Base-by-base conservation (phyloP, 768 basidiomycete species). In the Naganishia vishniacii region DNA sequence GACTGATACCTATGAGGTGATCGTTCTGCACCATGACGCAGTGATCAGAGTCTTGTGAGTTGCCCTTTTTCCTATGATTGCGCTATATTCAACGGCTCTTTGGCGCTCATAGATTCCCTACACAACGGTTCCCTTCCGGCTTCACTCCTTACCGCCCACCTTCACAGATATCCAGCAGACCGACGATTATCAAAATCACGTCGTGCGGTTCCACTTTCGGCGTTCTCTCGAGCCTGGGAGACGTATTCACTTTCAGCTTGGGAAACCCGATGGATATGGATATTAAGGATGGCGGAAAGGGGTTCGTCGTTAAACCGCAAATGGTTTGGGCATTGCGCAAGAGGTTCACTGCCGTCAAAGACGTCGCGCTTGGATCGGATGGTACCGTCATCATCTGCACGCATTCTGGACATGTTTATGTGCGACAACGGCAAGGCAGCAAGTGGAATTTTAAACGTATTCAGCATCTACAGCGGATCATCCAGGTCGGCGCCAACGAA, bases 331-430 rank as follows among this genome's bases (percentile, higher is more conserved):
- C 89, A 0, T 78, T 94, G 56, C 80, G 88, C 66, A 90, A 88
- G 75, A 85, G 88, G 67, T 89, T 89, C 71, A 90, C 88, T 65
- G 86, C 88, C 15, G 90, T 91, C 34, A 84, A 82, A 73, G 94
- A 98, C 70, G 88, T 94, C 9, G 91, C 91, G 0, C 80, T 97
- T 15, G 90, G 91, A 20, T 80, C 85, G 0, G 91, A 95, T 67
- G 90, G 92, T 4, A 84, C 87, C 16, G 83, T 95, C 71, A 86
- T 95, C 72, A 82, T 98, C 48, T 95, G 90, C 78, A 98, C 94
- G 1, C 85, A 88, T 67, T 93, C 94, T 4, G 94, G 94, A 0
- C 92, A 97, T 70, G 92, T 94, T 32, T 97, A 88, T 72, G 82
- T 93, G 25, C 87, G 92, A 25, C 81, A 85, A 20, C 83, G 90